phyloP scores from a whole-genome alignment of 192 early-diverging fungal genomes.

The Podila horticola region DNA sequence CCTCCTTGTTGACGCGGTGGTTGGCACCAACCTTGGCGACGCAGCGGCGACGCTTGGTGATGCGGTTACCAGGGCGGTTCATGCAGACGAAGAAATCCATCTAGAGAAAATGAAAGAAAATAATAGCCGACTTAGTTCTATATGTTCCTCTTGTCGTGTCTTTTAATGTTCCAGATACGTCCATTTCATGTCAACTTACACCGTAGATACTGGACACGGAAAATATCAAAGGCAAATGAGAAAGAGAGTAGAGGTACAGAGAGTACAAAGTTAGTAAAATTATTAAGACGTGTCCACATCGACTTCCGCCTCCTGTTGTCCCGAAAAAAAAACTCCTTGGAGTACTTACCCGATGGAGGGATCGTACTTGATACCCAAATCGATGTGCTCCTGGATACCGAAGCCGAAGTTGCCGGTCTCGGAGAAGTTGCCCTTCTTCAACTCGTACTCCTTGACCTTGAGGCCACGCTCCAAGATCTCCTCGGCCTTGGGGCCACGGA shows the following conservation, averaged over 20 bases:
- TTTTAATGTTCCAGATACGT: neutral
- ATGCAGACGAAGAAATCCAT: slow-evolving; percentile 99
- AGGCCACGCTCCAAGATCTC: slow-evolving; percentile 99
- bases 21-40: slow-evolving; percentile 84
- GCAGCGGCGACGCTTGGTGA: slow-evolving; percentile 92
- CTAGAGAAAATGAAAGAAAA: neutral
- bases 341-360: slow-evolving; percentile 84
- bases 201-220: slow-evolving; percentile 60
- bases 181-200: slow-evolving; percentile 20
- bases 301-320: no score
- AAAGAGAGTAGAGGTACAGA: neutral
- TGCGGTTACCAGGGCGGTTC: slow-evolving; percentile 97
- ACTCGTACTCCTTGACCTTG: slow-evolving; percentile 99
- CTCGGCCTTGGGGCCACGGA: slow-evolving; percentile 86
- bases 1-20: slow-evolving; percentile 96
- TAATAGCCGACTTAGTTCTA: neutral
- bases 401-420: slow-evolving; percentile 99
- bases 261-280: neutral
- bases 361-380: slow-evolving; percentile 99
- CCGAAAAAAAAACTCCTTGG: slow-evolving; percentile 62
- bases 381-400: slow-evolving; percentile 99
- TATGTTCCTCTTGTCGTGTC: neutral
- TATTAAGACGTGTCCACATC: slow-evolving; percentile 15
- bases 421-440: slow-evolving; percentile 95
- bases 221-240: neutral